These are phyloP conservation scores for Teunomyces tritomae DNA, from an alignment of 805 yeast genomes.

Conservation along the genomic window DNA sequence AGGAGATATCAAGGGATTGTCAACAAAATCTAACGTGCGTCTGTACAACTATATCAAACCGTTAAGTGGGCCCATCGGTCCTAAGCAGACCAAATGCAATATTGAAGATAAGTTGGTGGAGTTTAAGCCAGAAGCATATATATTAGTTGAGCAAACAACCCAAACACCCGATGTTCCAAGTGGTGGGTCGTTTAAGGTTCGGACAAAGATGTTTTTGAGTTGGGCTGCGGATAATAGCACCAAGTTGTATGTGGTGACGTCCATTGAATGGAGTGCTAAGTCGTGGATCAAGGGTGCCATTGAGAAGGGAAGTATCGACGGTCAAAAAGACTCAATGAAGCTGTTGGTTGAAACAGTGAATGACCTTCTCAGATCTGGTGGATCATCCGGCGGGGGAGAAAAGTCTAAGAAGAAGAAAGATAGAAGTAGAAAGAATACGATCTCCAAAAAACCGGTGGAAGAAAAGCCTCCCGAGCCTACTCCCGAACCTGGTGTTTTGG, in stretches of 20 bases:
- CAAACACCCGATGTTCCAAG: constrained; percentile 94
- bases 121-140: constrained; percentile 49
- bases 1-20: constrained; percentile 28
- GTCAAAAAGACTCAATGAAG: constrained; percentile 66
- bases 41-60: constrained; percentile 69
- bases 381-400: constrained; percentile 8
- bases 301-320: constrained; percentile 79
- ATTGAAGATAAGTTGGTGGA: constrained; percentile 53
- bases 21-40: constrained; percentile 44
- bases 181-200: constrained; percentile 76
- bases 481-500: constrained; percentile 5
- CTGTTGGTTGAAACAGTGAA: constrained; percentile 48
- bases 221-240: constrained; percentile 74
- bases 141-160: constrained; percentile 61
- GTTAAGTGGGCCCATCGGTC: constrained; percentile 81
- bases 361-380: constrained; percentile 26
- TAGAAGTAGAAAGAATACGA: constrained; percentile 12
- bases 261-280: constrained; percentile 84
- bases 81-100: constrained; percentile 80
- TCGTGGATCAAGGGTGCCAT: constrained; percentile 91
- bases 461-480: not conserved
- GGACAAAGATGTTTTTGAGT: constrained; percentile 65
- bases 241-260: constrained; percentile 59
- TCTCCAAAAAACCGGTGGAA: constrained; percentile 3
- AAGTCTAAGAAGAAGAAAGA: constrained; percentile 10